Evolutionary conservation across 1,284 basidiomycete genomes (phyloP).

Genomic region (Ceratobasidium sp.): DNA sequence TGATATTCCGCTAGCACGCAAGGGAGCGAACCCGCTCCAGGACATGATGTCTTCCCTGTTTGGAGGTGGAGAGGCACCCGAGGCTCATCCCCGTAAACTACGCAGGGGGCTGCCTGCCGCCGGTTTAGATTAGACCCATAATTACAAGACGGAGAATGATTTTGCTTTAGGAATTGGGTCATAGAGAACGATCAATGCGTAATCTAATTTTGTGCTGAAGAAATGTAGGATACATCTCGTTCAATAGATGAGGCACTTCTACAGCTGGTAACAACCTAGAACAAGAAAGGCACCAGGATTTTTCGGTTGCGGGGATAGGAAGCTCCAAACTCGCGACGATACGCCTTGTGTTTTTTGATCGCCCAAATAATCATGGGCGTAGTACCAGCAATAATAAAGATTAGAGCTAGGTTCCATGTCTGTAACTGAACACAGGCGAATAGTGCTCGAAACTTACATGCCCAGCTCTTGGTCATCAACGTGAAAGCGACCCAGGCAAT

Average conservation of each 20-base stretch:
- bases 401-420: conserved; percentile 64
- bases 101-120: conserved; percentile 23
- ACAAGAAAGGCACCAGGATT: conserved; percentile 84
- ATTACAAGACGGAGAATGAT: no score
- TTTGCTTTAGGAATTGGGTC: background rate
- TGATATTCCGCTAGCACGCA: conserved; percentile 78
- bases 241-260: no score
- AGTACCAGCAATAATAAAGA: conserved; percentile 78
- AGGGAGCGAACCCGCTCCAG: conserved; percentile 81
- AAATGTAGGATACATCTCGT: no score
- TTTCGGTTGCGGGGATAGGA: conserved; percentile 83
- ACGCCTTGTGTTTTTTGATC: conserved; percentile 88
- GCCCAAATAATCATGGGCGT: conserved; percentile 92
- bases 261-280: conserved; percentile 54
- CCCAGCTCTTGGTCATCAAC: conserved; percentile 82
- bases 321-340: conserved; percentile 94
- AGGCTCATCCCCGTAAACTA: conserved; percentile 30
- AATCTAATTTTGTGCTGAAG: background rate
- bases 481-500: conserved; percentile 82
- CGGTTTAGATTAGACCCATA: conserved; percentile 19
- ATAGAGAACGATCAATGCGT: conserved; percentile 9
- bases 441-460: conserved; percentile 66
- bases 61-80: conserved; percentile 66
- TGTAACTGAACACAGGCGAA: conserved; percentile 28
- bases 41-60: conserved; percentile 88